A percentile compares a stretch with the other conserved stretches of the same genome.
Conservation (phyloP, 495 filamentous ascomycete genomes). For the Lophium mytilinum region DNA sequence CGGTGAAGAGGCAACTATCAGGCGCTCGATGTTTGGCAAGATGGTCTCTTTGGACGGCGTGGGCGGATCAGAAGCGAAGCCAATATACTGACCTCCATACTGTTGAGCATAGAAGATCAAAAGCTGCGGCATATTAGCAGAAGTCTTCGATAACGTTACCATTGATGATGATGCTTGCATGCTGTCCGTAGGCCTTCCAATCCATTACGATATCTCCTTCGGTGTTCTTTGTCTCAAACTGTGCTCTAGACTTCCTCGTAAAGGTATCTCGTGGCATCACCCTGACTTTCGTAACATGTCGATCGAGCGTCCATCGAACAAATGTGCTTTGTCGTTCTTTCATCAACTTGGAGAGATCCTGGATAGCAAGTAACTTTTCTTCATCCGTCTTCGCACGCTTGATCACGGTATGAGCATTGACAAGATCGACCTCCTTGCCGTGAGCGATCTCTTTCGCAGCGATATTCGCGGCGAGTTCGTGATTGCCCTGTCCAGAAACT, state of each 20-base stretch:
- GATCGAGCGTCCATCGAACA: constrained; percentile 36
- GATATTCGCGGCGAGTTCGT: constrained; percentile 31
- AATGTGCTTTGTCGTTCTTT: constrained; percentile 31
- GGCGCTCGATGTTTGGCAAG: constrained; percentile 34
- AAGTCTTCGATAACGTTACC: neutral
- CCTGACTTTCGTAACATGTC: constrained; percentile 37
- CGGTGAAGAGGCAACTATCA: constrained; percentile 39
- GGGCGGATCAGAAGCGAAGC: constrained; percentile 36
- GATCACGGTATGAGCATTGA: constrained; percentile 35
- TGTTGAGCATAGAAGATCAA: constrained; percentile 35
- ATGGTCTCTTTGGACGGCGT: constrained; percentile 33
- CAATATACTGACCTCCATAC: constrained; percentile 39
- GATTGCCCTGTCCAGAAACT: constrained; percentile 27
- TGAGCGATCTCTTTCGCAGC: constrained; percentile 31
- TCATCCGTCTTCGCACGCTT: constrained; percentile 7
- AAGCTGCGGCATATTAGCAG: constrained; percentile 24
- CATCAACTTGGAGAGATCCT: constrained; percentile 31
- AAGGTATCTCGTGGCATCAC: constrained; percentile 29
- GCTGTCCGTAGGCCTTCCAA: constrained; percentile 36
- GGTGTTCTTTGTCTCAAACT: constrained; percentile 26
- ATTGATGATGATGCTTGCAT: constrained; percentile 28
- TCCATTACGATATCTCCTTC: constrained; percentile 25
- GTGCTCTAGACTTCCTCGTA: constrained; percentile 24
- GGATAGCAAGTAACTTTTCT: constrained; percentile 10
- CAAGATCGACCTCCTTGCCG: constrained; percentile 34